Conservation (phyloP, 2,329 filamentous ascomycete genomes). For the Paramyrothecium sp. region DNA sequence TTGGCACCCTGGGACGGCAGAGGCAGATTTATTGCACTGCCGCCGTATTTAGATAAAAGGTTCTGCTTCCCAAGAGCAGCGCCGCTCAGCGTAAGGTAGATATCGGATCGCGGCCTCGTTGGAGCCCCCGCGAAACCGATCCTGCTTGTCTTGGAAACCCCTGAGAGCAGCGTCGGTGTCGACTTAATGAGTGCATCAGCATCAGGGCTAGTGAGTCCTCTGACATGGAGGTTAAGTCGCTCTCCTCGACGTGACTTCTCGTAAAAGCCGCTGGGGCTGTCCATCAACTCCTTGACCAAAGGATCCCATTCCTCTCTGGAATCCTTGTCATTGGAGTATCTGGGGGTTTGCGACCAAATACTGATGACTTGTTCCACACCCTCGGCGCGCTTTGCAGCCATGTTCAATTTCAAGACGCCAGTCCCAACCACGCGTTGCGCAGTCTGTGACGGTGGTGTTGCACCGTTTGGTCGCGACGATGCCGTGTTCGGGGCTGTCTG, state of each 20-base stretch:
- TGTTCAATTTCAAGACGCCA: constrained; percentile 74
- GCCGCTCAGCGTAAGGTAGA: constrained; percentile 84
- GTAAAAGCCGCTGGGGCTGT: constrained; percentile 71
- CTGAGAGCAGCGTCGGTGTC: constrained; percentile 83
- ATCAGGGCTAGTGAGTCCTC: constrained; percentile 74
- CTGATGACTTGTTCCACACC: constrained; percentile 74
- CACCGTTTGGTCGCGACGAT: constrained; percentile 39
- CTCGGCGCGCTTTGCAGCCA: constrained; percentile 67
- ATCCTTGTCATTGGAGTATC: constrained; percentile 53
- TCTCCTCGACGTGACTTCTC: constrained; percentile 72
- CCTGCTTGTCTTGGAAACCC: constrained; percentile 77
- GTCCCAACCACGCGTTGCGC: constrained; percentile 66
- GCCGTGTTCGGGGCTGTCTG: constrained; percentile 52
- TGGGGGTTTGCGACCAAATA: constrained; percentile 69
- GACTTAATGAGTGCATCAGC: constrained; percentile 78
- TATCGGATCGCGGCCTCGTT: constrained; percentile 84
- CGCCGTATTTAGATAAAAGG: constrained; percentile 62
- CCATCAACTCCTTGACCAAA: constrained; percentile 70
- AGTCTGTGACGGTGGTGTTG: constrained; percentile 21
- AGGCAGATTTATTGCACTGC: constrained; percentile 72
- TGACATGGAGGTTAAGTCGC: constrained; percentile 75
- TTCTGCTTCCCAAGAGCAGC: constrained; percentile 78
- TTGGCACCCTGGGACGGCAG: constrained; percentile 65
- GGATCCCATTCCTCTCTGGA: constrained; percentile 69
- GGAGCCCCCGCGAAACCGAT: constrained; percentile 94